Conservation (phyloP, 306 rosid species). For the Malus asiatica region DNA sequence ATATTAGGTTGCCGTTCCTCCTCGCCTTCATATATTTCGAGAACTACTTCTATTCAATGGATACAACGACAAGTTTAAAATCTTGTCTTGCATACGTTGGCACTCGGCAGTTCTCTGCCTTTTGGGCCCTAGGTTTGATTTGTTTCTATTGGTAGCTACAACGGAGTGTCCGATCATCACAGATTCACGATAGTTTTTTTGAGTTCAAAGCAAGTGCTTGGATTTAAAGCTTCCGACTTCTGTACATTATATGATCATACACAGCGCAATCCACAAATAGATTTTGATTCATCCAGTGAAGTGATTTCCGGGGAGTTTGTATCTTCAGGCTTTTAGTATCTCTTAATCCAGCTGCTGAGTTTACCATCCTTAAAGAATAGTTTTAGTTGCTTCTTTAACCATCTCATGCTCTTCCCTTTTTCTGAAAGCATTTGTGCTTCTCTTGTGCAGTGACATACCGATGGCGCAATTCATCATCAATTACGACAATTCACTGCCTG, state of each 20-base stretch:
- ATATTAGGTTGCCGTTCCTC: not conserved
- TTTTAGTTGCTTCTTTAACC: not conserved
- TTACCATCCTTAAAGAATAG: not conserved
- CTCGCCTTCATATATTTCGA: no score
- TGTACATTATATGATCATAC: not conserved
- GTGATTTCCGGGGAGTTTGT: not conserved
- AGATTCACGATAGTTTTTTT: not conserved
- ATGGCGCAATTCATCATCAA: conserved; percentile 93
- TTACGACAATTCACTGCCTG: conserved; percentile 59
- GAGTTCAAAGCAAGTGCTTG: not conserved
- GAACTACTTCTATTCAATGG: no score
- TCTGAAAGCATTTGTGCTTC: not conserved
- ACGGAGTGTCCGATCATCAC: not conserved
- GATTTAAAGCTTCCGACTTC: not conserved
- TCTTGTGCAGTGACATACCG: conserved; percentile 72
- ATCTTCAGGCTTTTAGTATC: not conserved
- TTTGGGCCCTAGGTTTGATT: not conserved
- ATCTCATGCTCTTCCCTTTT: not conserved
- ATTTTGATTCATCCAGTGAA: not conserved
- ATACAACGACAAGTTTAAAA: not conserved
- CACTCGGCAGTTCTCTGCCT: not conserved
- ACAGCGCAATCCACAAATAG: not conserved
- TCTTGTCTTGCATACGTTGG: not conserved
- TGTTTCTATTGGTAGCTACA: not conserved
- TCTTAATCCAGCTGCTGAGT: not conserved